Evolutionary conservation across 352 stramenopile species (phyloP).

Genomic region (Phytophthora pseudosyringae): DNA sequence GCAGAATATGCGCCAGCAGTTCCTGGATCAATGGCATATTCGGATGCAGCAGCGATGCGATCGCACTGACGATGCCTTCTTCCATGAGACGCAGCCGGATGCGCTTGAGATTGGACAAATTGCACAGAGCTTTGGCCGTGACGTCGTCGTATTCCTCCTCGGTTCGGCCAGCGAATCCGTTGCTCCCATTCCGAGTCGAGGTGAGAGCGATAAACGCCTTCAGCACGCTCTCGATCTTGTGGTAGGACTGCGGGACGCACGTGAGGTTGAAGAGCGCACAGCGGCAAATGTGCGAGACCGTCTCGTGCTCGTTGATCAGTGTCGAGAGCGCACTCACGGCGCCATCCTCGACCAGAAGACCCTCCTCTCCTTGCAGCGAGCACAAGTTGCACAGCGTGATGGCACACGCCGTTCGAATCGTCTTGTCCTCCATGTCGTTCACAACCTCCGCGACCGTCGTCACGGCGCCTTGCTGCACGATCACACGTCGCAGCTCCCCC

Average conservation of each 20-base stretch:
- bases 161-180: constrained; percentile 17
- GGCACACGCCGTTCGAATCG: constrained; percentile 79
- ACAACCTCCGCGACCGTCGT: constrained; percentile 80
- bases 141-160: constrained; percentile 57
- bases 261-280: constrained; percentile 91
- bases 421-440: constrained; percentile 66
- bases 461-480: constrained; percentile 77
- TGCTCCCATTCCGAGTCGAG: constrained; percentile 41
- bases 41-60: constrained; percentile 66
- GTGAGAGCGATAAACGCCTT: constrained; percentile 77
- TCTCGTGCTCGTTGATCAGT: constrained; percentile 81
- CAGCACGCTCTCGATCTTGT: constrained; percentile 87
- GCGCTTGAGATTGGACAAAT: constrained; percentile 88
- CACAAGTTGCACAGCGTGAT: constrained; percentile 90
- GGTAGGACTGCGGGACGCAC: constrained; percentile 84
- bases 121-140: constrained; percentile 84
- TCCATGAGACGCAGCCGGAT: constrained; percentile 87
- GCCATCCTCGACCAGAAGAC: constrained; percentile 79
- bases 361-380: constrained; percentile 79
- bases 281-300: constrained; percentile 70
- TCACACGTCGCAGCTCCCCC: constrained; percentile 55
- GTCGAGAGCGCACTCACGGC: constrained; percentile 80
- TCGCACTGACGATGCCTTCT: constrained; percentile 85
- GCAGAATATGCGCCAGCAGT: constrained; percentile 69
- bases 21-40: constrained; percentile 56